Evolutionary conservation across 75 land plant genomes (phyloP).

Genomic region (Gnetum montanum): DNA sequence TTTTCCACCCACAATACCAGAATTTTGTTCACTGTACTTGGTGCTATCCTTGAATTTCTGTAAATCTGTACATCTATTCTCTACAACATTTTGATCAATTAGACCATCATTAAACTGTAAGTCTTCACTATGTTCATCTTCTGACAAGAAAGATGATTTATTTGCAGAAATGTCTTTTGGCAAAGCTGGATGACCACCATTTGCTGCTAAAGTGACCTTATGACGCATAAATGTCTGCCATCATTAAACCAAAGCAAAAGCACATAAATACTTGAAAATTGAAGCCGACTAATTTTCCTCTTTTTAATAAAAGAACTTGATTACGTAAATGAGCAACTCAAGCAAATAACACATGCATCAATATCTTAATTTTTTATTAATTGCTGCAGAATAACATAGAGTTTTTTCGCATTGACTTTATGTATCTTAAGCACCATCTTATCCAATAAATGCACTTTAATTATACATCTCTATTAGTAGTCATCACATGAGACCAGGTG

Average conservation of each 20-base stretch:
- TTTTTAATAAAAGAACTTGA: slow-evolving; percentile 3
- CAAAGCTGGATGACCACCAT: slow-evolving; percentile 8
- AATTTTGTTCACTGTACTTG: no score
- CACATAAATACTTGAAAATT: slow-evolving; percentile 11
- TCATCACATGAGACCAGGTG: no score
- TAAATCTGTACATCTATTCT: slow-evolving; percentile 5
- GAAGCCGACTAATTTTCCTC: slow-evolving; percentile 4
- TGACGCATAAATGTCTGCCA: slow-evolving; percentile 90
- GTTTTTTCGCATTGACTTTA: no score
- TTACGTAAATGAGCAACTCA: slow-evolving; percentile 7
- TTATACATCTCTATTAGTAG: no score
- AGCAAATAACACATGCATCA: background rate
- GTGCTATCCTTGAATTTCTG: background rate
- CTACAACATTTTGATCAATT: background rate
- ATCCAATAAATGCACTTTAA: no score
- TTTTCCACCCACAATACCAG: no score
- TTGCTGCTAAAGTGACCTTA: slow-evolving; percentile 61
- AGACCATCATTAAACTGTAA: background rate
- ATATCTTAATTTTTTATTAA: no score
- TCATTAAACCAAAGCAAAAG: slow-evolving; percentile 11
- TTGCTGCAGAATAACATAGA: no score
- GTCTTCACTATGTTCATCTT: slow-evolving; percentile 2
- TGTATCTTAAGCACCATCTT: no score
- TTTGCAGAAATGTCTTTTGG: slow-evolving; percentile 10
- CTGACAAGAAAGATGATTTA: background rate